phyloP scores from a whole-genome alignment of 441 rosid species.

The Populus hybrid region DNA sequence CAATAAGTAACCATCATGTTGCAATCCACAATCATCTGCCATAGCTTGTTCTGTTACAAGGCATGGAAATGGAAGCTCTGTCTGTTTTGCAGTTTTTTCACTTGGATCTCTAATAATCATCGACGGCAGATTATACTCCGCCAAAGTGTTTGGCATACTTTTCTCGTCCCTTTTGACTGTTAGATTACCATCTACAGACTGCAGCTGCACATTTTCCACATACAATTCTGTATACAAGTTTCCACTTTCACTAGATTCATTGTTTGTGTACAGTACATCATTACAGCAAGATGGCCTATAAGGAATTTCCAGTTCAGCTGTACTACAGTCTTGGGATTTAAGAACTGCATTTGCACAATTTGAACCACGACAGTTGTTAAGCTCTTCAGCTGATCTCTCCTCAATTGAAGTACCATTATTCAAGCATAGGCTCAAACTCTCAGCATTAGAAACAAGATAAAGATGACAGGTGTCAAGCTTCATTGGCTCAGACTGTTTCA shows the following conservation, averaged over 20 bases:
- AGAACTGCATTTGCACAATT: slow-evolving; percentile 11
- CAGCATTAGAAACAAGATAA: slow-evolving; percentile 8
- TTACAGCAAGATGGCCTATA: slow-evolving; percentile 5
- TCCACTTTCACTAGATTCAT: slow-evolving; percentile 11
- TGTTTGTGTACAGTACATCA: slow-evolving; percentile 14
- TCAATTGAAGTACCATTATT: slow-evolving; percentile 6
- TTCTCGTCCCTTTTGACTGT: slow-evolving; percentile 16
- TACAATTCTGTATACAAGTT: slow-evolving; percentile 13
- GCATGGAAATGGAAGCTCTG: slow-evolving; percentile 15
- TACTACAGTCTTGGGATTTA: slow-evolving; percentile 8
- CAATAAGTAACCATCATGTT: background rate
- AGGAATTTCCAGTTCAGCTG: slow-evolving; percentile 19
- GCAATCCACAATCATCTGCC: background rate
- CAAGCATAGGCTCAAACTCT: slow-evolving; percentile 14
- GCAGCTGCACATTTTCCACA: slow-evolving; percentile 17
- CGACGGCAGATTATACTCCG: slow-evolving; percentile 11
- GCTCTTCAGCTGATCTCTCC: slow-evolving; percentile 24
- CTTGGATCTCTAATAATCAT: slow-evolving; percentile 17
- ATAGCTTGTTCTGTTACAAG: background rate
- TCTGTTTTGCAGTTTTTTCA: slow-evolving; percentile 17
- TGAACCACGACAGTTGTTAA: slow-evolving; percentile 8
- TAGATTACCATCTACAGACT: slow-evolving; percentile 12
- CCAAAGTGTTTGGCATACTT: slow-evolving; percentile 8
- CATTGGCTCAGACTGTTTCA: slow-evolving; percentile 21
- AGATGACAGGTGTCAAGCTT: slow-evolving; percentile 18